phyloP scores from a whole-genome alignment of 352 stramenopile genomes.

The Phytophthora kernoviae region DNA sequence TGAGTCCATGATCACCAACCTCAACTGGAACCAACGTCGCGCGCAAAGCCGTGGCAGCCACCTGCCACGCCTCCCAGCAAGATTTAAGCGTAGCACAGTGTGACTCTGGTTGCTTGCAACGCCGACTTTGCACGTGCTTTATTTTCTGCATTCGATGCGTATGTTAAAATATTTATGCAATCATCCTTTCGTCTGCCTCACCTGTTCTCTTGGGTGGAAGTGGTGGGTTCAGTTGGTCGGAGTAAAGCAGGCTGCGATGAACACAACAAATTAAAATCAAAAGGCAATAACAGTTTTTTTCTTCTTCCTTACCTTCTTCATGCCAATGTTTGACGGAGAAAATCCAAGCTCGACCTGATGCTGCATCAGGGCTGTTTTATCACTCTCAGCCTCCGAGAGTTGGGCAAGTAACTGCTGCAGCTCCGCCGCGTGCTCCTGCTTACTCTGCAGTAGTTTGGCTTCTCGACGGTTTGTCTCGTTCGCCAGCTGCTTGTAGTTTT shows the following conservation, averaged over 20 bases:
- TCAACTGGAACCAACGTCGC: conserved; percentile 93
- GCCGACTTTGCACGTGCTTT: conserved; percentile 28
- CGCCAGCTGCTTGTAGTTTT: conserved; percentile 64
- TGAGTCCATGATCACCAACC: conserved; percentile 90
- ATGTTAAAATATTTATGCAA: conserved; percentile 44
- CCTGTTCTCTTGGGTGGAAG: conserved; percentile 6
- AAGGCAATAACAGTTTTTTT: neutral
- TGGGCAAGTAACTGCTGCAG: conserved; percentile 72
- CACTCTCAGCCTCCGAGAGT: conserved; percentile 64
- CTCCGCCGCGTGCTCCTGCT: conserved; percentile 59
- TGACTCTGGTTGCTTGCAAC: neutral
- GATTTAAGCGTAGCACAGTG: conserved; percentile 20
- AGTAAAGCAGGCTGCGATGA: neutral
- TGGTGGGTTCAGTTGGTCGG: conserved; percentile 14
- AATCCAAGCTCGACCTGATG: conserved; percentile 49
- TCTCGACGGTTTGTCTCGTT: conserved; percentile 50
- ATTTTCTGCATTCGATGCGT: conserved; percentile 28
- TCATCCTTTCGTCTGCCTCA: conserved; percentile 1
- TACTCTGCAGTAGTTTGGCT: conserved; percentile 52
- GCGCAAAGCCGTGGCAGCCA: conserved; percentile 80
- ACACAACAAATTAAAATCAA: neutral
- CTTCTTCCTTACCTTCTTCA: conserved; percentile 21
- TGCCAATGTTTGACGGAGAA: conserved; percentile 12
- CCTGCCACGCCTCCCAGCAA: conserved; percentile 30
- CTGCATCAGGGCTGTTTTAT: conserved; percentile 72